phyloP scores from a whole-genome alignment of 164 flowering plant genomes.

The Magnolia changhungtana region DNA sequence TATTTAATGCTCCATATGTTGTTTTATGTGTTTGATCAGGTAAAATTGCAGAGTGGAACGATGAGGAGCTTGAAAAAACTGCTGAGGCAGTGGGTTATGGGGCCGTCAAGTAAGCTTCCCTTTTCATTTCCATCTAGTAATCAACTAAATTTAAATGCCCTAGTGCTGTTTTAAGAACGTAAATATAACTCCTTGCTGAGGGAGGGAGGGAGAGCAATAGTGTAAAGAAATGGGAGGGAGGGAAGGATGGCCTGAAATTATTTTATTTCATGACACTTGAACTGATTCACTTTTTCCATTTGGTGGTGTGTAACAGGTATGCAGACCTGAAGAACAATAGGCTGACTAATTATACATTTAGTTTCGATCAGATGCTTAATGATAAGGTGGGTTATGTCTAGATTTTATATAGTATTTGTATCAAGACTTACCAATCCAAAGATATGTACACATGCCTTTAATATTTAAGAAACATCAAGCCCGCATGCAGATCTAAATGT shows the following conservation, averaged over 20 bases:
- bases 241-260: not conserved
- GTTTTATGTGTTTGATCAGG: conserved; percentile 37
- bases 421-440: too few relatives aligned
- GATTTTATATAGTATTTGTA: too few relatives aligned
- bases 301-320: conserved; percentile 47
- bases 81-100: conserved; percentile 97
- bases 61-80: conserved; percentile 73
- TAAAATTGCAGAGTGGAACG: conserved; percentile 69
- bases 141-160: not conserved
- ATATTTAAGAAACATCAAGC: too few relatives aligned
- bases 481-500: not conserved
- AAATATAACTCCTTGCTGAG: not conserved
- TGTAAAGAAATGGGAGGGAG: too few relatives aligned
- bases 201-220: too few relatives aligned
- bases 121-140: not conserved
- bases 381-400: conserved; percentile 53
- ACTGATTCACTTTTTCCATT: not conserved
- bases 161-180: not conserved
- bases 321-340: conserved; percentile 98
- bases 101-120: conserved; percentile 85
- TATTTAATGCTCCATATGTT: conserved; percentile 1
- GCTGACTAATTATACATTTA: conserved; percentile 87
- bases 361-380: conserved; percentile 90
- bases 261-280: not conserved
- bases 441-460: too few relatives aligned